Base-by-base conservation (phyloP, 2,329 filamentous ascomycete genomes). In the Tolypocladium ophioglossoides region DNA sequence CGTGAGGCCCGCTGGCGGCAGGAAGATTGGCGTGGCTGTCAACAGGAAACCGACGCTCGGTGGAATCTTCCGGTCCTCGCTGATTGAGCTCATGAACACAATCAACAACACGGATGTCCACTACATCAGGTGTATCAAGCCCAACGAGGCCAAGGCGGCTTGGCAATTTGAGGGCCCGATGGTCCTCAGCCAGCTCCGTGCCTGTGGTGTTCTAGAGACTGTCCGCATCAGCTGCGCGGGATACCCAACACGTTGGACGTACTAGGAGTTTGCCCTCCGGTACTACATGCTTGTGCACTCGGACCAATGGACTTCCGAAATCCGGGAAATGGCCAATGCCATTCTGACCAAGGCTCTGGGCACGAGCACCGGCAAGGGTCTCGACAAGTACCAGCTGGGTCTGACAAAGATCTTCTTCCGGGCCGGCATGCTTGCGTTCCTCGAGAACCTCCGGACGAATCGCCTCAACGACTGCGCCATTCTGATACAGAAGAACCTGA, bases 151-250 rank as follows among this genome's bases (percentile, higher is more conserved):
- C 51, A 99, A 99, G 72, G 89, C 89, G 65, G 84, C 94, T 0
- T 99, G 94, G 94, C 92, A 95, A 64, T 99, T 97, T 58, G 94
- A 99, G 68, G 94, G 94, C 0, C 94, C 95, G 3, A 99, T 99
- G 94, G 94, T 99, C 62, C 80, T 99, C 57, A 96, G 90, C 71
- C 94, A 99, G 72, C 78, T 99, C 64, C 86, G 95, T 71, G 94
- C 94, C 73, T 99, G 94, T 74, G 94, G 94, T 91, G 95, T 99
- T 39, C 82, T 99, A 55, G 94, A 99, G 74, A 99, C 94, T 4
- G 94, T 99, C 55, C 85, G 94, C 68, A 99, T 99, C 72, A 96
- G 91, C 74, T 95, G 89, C 68, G 94, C 94, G 59, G 94, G 94
- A 58, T 99, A 99, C 67, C 94, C 94, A 18, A 97, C 94, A 48